Base-by-base conservation (phyloP, 495 filamentous ascomycete species). In the Penicillium odoratum region DNA sequence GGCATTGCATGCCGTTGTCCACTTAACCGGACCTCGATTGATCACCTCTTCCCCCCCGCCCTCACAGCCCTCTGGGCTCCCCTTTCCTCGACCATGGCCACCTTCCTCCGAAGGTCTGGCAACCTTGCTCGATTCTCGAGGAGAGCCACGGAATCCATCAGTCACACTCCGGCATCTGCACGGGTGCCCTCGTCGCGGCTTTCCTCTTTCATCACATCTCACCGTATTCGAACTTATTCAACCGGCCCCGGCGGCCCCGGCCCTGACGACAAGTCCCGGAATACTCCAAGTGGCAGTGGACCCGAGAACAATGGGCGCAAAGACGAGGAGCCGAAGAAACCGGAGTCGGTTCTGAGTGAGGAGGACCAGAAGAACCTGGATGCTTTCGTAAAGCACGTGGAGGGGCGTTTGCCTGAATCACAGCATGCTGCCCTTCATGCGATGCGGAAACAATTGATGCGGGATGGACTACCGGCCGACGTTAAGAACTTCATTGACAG, bases 51-150 rank as follows among this genome's bases (percentile, higher is more conserved):
- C 58, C 62, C 55, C 55, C 52, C 65, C 62, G 49, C 59, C 53
- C 51, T 57, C 58, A 51, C 44, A 61, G 70, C 65, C 75, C 65
- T 70, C 57, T 62, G 72, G 74, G 72, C 73, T 68, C 61, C 63
- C 59, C 59, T 56, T 63, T 70, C 70, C 70, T 74, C 75, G 74
- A 78, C 66, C 69, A 89, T 89, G 86, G 83, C 85, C 68, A 79
- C 79, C 69, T 68, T 88, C 64, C 75, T 89, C 58, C 83, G 86
- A 65, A 84, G 83, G 70, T 83, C 88, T 68, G 80, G 82, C 73
- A 78, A 82, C 72, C 69, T 89, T 70, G 82, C 83, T 71, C 80
- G 84, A 70, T 75, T 83, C 68, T 81, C 84, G 64, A 82, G 75
- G 69, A 75, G 75, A 57, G 79, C 78, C 60, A 62, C 83, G 58